Percentiles rank a stretch among this genome's conserved stretches.
phyloP scores from a whole-genome alignment of 2,329 filamentous ascomycete genomes.

The Teratosphaeria nubilosa region DNA sequence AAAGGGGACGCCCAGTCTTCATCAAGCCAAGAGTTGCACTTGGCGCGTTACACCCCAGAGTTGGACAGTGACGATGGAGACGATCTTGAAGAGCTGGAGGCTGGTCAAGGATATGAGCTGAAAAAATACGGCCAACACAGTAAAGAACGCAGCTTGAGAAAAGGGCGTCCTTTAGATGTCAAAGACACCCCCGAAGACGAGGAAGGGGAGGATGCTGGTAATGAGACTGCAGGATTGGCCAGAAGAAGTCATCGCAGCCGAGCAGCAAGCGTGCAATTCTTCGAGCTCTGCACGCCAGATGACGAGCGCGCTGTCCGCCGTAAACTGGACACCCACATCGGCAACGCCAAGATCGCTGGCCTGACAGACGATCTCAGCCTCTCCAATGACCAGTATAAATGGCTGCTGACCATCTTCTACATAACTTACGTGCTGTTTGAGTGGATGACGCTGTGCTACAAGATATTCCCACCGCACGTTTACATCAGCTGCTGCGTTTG shows the following conservation, averaged over 20 bases:
- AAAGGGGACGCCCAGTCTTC: conserved; percentile 1
- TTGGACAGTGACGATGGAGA: conserved; percentile 13
- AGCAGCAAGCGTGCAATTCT: conserved; percentile 29
- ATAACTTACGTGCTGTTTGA: conserved; percentile 55
- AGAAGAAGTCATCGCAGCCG: conserved; percentile 7
- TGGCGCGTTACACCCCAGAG: conserved; percentile 13
- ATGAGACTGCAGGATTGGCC: conserved; percentile 14
- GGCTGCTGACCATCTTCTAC: conserved; percentile 54
- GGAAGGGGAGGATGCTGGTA: conserved; percentile 1
- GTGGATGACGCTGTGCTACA: conserved; percentile 53
- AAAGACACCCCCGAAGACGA: conserved; percentile 20
- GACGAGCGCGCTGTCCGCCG: conserved; percentile 46
- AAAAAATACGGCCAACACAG: conserved; percentile 8
- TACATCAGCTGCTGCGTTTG: conserved; percentile 57
- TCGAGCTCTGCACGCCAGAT: conserved; percentile 49
- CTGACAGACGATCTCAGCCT: conserved; percentile 44
- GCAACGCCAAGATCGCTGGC: conserved; percentile 54
- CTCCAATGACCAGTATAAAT: conserved; percentile 48
- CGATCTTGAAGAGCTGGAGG: conserved; percentile 9
- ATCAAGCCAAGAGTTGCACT: conserved; percentile 5
- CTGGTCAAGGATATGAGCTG: conserved; percentile 17
- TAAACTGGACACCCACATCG: conserved; percentile 61
- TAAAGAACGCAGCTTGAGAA: not conserved
- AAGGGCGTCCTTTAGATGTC: conserved; percentile 7
- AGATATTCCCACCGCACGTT: conserved; percentile 49